Evolutionary conservation across 2,329 filamentous ascomycete genomes (phyloP), one percentile per base, ranked within the genome.

Genomic region (Colletotrichum somersetense): DNA sequence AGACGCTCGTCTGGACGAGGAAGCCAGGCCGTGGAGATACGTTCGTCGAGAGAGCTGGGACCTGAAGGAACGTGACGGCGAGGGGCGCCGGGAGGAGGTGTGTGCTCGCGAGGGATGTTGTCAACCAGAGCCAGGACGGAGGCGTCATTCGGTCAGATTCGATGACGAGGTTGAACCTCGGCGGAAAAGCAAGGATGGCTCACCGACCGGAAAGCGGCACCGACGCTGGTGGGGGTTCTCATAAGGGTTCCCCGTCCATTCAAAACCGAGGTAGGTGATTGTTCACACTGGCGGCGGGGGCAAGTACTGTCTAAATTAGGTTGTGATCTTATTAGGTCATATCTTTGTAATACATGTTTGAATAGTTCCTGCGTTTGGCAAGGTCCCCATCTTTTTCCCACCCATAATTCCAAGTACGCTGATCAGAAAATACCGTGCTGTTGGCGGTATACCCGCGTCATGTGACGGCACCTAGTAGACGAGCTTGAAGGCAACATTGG

Each of bases 401-500:
- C 23, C 46, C 16, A 3, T 44, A 20, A 61, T 55, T 55, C 55
- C 55, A 5, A 50, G 48, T 56, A 20, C 30, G 59, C 48, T 46
- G 14, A 46, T 35, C 3, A 30, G n/a, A 53, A 14, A 8, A 53
- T 26, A 16, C 7, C 8, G 11, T 7, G 14, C 11, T 5, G 38
- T 20, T 48, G 20, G 23, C 3, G 3, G 55, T 10, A 42, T 14
- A 10, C 1, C 14, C 20, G 12, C 3, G 38, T 33, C 26, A n/a
- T 38, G 1, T 2, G 14, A 14, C 12, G 3, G 0, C 0, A 23
- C 14, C n/a, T 57, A 72, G 40, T 70, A 70, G 20, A 72, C 70
- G 33, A 72, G 40, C 55, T 72, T 72, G 55, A 72, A 70, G 2
- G 26, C 20, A 20, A 72, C 23, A 5, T 61, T 33, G 14, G 70